Evolutionary conservation across 169 alveolate genomes (phyloP).

Genomic region (Plasmodium malariae): DNA sequence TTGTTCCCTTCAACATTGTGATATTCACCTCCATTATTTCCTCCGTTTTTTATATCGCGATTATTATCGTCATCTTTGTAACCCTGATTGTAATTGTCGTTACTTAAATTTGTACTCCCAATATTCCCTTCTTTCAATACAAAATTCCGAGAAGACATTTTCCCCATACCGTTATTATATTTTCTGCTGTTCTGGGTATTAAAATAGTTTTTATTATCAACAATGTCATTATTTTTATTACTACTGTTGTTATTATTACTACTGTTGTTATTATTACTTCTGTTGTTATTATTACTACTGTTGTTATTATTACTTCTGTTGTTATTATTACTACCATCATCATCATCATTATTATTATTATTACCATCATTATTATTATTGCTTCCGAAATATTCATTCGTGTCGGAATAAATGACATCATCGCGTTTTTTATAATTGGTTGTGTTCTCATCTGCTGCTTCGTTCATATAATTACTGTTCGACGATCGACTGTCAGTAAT

Average conservation of each 20-base stretch:
- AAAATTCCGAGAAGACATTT: constrained; percentile 3
- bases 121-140: not conserved
- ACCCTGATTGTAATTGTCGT: not conserved
- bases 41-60: not conserved
- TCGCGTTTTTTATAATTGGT: not conserved
- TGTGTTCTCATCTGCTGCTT: not conserved
- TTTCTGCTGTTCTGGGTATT: not conserved
- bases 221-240: not conserved
- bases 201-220: not conserved
- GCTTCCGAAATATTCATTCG: not conserved
- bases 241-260: not conserved
- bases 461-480: constrained; percentile 2
- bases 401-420: not conserved
- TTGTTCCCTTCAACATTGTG: not conserved
- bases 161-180: not conserved
- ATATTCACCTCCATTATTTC: not conserved
- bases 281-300: not conserved
- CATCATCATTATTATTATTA: not conserved
- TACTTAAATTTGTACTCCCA: not conserved
- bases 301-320: not conserved
- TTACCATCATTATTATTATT: not conserved
- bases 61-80: not conserved
- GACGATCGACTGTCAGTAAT: not conserved
- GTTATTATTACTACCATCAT: not conserved
- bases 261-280: not conserved